A percentile compares a stretch with the other conserved stretches of the same genome.
Evolutionary conservation across 1,284 basidiomycete species (phyloP).

Genomic region (Cystobasidium slooffiae): DNA sequence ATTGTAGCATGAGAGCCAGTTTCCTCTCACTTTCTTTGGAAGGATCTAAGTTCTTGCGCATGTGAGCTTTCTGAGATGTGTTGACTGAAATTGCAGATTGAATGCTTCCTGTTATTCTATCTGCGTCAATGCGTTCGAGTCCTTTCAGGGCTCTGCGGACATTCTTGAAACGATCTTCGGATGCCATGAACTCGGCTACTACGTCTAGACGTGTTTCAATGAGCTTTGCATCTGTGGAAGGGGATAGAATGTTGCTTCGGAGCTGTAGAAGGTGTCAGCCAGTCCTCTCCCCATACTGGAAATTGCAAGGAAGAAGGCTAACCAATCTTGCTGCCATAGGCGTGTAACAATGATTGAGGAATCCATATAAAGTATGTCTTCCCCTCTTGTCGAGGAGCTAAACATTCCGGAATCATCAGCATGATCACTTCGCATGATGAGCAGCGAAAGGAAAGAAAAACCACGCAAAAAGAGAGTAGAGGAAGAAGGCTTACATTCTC

Average conservation of each 20-base stretch:
- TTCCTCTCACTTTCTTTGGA: slow-evolving; percentile 70
- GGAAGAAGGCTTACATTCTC: slow-evolving; percentile 66
- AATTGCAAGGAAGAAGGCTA: background rate
- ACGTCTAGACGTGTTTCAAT: slow-evolving; percentile 74
- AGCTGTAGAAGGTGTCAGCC: slow-evolving; percentile 56
- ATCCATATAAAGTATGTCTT: slow-evolving; percentile 52
- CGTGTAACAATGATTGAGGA: slow-evolving; percentile 79
- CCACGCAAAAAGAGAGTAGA: background rate
- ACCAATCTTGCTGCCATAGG: slow-evolving; percentile 57
- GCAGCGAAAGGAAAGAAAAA: background rate
- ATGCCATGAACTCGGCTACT: slow-evolving; percentile 70
- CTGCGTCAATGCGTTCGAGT: slow-evolving; percentile 70
- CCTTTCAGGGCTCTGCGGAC: slow-evolving; percentile 21
- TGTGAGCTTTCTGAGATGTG: background rate
- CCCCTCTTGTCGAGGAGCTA: slow-evolving; percentile 49
- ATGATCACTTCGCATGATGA: background rate
- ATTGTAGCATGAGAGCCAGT: slow-evolving; percentile 73
- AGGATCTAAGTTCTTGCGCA: slow-evolving; percentile 45
- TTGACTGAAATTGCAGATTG: slow-evolving; percentile 34
- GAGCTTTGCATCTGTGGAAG: slow-evolving; percentile 65
- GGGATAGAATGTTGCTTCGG: slow-evolving; percentile 79
- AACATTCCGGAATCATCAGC: slow-evolving; percentile 48
- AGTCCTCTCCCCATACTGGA: background rate
- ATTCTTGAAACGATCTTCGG: slow-evolving; percentile 70
- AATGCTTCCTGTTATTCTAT: slow-evolving; percentile 69